A percentile compares a stretch with the other conserved stretches of the same genome.
Evolutionary conservation across 768 basidiomycete species (phyloP).

Genomic region (Amanita exitialis): DNA sequence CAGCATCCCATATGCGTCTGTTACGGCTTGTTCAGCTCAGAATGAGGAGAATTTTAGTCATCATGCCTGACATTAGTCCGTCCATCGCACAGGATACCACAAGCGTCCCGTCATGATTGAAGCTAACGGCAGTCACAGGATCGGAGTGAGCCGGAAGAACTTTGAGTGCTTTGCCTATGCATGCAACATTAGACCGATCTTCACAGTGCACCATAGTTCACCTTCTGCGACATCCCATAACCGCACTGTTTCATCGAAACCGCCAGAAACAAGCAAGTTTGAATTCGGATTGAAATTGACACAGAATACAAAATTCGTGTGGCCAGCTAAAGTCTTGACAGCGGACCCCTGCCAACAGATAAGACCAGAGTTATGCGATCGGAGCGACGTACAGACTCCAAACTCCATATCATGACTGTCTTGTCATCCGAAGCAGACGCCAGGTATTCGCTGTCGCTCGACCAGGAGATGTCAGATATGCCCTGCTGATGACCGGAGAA

Average conservation of each 20-base stretch:
- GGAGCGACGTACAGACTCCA: slow-evolving; percentile 41
- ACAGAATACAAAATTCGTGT: slow-evolving; percentile 93
- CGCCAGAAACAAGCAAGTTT: slow-evolving; percentile 87
- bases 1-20: slow-evolving; percentile 96
- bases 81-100: slow-evolving; percentile 96
- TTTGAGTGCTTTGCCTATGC: slow-evolving; percentile 73
- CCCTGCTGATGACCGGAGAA: slow-evolving; percentile 70
- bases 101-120: slow-evolving; percentile 91
- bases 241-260: slow-evolving; percentile 91
- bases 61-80: slow-evolving; percentile 73
- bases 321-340: slow-evolving; percentile 65
- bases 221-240: slow-evolving; percentile 96
- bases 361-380: slow-evolving; percentile 5
- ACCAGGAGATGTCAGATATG: slow-evolving; percentile 89
- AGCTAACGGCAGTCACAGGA: slow-evolving; percentile 89
- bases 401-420: slow-evolving; percentile 77
- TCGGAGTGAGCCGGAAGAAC: slow-evolving; percentile 94
- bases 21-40: background rate
- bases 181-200: background rate
- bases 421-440: slow-evolving; percentile 95
- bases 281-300: slow-evolving; percentile 87
- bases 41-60: background rate
- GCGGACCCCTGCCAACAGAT: slow-evolving; percentile 34
- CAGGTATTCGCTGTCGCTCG: slow-evolving; percentile 67
- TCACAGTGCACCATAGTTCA: slow-evolving; percentile 16